phyloP scores from a whole-genome alignment of 345 rosid genomes.

The Dimocarpus longan region DNA sequence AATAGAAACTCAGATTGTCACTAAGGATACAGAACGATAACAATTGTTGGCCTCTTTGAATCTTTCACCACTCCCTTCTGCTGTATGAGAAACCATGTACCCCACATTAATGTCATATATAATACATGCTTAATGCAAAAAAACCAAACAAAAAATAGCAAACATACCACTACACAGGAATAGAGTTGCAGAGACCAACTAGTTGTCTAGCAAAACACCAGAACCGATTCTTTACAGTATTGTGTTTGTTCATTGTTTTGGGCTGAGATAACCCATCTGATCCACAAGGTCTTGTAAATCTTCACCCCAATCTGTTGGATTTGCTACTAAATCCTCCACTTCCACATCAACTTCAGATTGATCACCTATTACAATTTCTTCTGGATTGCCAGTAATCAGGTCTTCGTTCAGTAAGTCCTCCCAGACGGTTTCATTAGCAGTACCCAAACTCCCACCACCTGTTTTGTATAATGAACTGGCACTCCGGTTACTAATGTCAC shows the following conservation, averaged over 20 bases:
- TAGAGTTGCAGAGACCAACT: constrained; percentile 41
- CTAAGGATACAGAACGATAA: constrained; percentile 37
- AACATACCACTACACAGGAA: constrained; percentile 34
- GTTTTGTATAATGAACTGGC: constrained; percentile 21
- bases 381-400: constrained; percentile 31
- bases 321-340: constrained; percentile 54
- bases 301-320: constrained; percentile 56
- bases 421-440: constrained; percentile 44
- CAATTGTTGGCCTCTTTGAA: constrained; percentile 37
- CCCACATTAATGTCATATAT: constrained; percentile 9
- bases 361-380: constrained; percentile 34
- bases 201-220: constrained; percentile 3
- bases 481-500: constrained; percentile 21
- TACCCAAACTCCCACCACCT: constrained; percentile 28
- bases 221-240: constrained; percentile 10
- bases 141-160: background rate
- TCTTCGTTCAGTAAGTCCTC: constrained; percentile 50
- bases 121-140: background rate
- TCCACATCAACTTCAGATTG: constrained; percentile 44
- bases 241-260: constrained; percentile 41
- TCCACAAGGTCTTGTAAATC: constrained; percentile 64
- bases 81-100: constrained; percentile 22
- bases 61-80: constrained; percentile 42
- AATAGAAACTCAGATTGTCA: background rate
- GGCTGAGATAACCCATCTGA: constrained; percentile 65